phyloP scores from a whole-genome alignment of 2,329 filamentous ascomycete species.

The Karstenula rhodostoma region DNA sequence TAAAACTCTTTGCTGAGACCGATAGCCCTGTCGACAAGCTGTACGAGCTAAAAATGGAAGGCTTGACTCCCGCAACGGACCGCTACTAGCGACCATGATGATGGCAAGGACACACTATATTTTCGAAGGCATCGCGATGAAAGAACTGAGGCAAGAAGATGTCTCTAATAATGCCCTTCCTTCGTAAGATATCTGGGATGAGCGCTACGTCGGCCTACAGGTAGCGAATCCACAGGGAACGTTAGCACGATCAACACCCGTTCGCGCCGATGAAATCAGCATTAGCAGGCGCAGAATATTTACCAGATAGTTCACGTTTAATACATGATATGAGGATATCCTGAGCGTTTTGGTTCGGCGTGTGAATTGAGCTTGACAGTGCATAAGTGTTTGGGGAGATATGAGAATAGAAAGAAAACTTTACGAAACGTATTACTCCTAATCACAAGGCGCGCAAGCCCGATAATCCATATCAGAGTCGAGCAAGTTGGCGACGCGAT shows the following conservation, averaged over 20 bases:
- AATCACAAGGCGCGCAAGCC: too few species aligned
- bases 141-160: neutral
- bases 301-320: neutral
- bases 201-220: neutral
- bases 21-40: neutral
- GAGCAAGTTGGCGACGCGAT: too few species aligned
- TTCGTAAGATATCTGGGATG: too few species aligned
- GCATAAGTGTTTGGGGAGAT: too few species aligned
- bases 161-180: too few species aligned
- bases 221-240: neutral
- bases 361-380: too few species aligned
- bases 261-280: neutral
- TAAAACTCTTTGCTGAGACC: neutral
- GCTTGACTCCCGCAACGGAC: neutral
- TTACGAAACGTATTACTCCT: too few species aligned
- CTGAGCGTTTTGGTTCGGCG: too few species aligned
- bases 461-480: too few species aligned
- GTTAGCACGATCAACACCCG: neutral
- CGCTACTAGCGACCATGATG: neutral
- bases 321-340: neutral
- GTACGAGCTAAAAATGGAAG: neutral
- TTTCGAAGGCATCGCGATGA: neutral
- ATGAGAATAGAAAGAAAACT: too few species aligned
- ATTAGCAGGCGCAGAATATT: neutral
- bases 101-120: neutral